These are phyloP conservation scores for Fonticula alba DNA, from an alignment of 78 protist genomes.

Conservation along the genomic window DNA sequence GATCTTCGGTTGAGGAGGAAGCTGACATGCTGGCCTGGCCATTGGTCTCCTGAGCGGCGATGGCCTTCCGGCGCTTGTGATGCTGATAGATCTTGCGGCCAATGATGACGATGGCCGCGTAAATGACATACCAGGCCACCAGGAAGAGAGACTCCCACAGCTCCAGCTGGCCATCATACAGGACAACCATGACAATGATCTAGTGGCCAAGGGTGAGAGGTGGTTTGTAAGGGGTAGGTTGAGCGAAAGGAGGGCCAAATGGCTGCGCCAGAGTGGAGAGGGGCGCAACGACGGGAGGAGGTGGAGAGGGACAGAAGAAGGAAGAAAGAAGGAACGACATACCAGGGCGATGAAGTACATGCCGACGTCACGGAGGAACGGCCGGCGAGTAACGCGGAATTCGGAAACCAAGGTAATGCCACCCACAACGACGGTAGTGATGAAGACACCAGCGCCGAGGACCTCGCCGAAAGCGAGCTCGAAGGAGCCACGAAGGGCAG, in stretches of 20 bases:
- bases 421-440: conserved; percentile 17
- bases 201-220: too few relatives aligned
- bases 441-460: conserved; percentile 18
- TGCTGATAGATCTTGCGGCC: not conserved
- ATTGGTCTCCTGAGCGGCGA: too few relatives aligned
- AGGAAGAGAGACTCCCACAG: conserved; percentile 6
- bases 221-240: too few relatives aligned
- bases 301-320: not conserved
- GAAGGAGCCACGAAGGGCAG: not conserved
- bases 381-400: conserved; percentile 8
- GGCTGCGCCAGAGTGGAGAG: too few relatives aligned
- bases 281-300: not conserved
- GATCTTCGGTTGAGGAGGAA: too few relatives aligned
- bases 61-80: not conserved
- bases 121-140: conserved; percentile 7
- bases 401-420: not conserved
- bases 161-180: not conserved
- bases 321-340: not conserved
- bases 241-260: too few relatives aligned
- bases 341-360: not conserved
- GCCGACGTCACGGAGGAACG: conserved; percentile 23
- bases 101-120: not conserved
- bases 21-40: too few relatives aligned
- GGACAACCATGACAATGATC: not conserved
- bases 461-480: conserved; percentile 22